Conservation (phyloP, 352 stramenopile species). For the Phytophthora fragariae region DNA sequence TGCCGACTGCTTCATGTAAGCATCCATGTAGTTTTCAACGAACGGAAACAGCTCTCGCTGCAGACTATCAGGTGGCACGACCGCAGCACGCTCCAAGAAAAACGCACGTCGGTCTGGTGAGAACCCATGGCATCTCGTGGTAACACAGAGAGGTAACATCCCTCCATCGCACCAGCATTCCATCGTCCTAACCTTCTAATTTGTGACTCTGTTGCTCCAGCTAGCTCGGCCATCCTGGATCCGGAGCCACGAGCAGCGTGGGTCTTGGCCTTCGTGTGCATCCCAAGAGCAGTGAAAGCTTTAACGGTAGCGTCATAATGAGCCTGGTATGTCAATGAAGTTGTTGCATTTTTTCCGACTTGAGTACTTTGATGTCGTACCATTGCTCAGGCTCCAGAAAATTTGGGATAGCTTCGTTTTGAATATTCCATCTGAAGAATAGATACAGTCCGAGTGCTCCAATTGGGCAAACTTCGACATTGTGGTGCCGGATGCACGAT, state of each 20-base stretch:
- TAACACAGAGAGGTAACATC: neutral
- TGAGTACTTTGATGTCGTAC: neutral
- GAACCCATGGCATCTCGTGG: neutral
- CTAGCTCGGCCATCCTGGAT: neutral
- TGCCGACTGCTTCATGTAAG: conserved; percentile 12
- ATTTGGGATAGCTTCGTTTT: neutral
- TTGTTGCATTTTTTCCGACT: neutral
- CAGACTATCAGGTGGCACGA: neutral
- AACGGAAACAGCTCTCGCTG: conserved; percentile 18
- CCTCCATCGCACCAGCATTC: neutral
- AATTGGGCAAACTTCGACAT: conserved; percentile 10
- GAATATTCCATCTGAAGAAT: conserved; percentile 8
- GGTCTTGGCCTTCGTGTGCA: neutral
- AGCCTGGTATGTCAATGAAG: neutral
- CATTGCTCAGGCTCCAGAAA: neutral
- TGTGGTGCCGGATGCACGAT: neutral
- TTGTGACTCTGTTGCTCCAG: neutral
- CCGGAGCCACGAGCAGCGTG: neutral
- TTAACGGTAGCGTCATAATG: neutral
- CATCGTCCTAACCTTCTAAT: neutral
- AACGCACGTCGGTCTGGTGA: neutral
- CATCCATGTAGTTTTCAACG: conserved; percentile 8
- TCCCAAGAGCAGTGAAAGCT: conserved; percentile 4
- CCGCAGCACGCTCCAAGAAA: conserved; percentile 4
- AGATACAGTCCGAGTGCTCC: conserved; percentile 7